phyloP scores from a whole-genome alignment of 768 basidiomycete genomes.

The Naganishia friedmannii region DNA sequence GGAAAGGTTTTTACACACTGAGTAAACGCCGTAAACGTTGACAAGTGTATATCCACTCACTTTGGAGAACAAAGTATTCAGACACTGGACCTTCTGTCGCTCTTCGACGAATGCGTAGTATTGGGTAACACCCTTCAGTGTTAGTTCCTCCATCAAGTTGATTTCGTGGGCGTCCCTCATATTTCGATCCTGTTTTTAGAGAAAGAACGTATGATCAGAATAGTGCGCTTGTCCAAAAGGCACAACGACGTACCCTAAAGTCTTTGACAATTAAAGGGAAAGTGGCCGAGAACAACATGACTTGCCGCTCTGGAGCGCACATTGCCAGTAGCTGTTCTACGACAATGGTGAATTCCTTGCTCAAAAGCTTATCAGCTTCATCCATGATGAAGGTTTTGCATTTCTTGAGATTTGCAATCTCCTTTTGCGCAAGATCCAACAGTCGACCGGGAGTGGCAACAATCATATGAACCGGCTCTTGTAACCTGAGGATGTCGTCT shows the following conservation, averaged over 20 bases:
- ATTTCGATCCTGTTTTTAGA: slow-evolving; percentile 56
- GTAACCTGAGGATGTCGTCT: slow-evolving; percentile 91
- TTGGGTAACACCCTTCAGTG: slow-evolving; percentile 95
- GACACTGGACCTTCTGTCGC: slow-evolving; percentile 97
- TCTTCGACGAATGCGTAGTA: slow-evolving; percentile 99
- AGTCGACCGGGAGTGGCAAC: slow-evolving; percentile 97
- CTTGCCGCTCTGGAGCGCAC: slow-evolving; percentile 80
- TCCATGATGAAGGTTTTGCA: slow-evolving; percentile 99
- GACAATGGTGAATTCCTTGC: slow-evolving; percentile 95
- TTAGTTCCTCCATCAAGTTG: slow-evolving; percentile 99
- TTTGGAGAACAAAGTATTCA: slow-evolving; percentile 99
- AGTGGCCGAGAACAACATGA: slow-evolving; percentile 98
- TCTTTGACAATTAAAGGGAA: slow-evolving; percentile 99
- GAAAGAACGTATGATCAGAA: background rate
- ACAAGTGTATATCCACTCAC: slow-evolving; percentile 53
- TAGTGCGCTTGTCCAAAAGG: background rate
- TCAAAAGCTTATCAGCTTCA: slow-evolving; percentile 96
- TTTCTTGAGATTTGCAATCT: slow-evolving; percentile 85
- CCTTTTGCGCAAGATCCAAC: slow-evolving; percentile 87
- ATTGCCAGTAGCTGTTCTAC: slow-evolving; percentile 91
- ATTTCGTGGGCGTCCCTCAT: slow-evolving; percentile 95
- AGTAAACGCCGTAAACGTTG: background rate
- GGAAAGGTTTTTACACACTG: background rate
- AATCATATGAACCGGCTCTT: slow-evolving; percentile 87
- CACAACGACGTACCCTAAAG: slow-evolving; percentile 71